Evolutionary conservation across 108 stramenopile species (phyloP), one percentile per base, ranked within the genome.

Genomic region (Nannochloropsis salina): DNA sequence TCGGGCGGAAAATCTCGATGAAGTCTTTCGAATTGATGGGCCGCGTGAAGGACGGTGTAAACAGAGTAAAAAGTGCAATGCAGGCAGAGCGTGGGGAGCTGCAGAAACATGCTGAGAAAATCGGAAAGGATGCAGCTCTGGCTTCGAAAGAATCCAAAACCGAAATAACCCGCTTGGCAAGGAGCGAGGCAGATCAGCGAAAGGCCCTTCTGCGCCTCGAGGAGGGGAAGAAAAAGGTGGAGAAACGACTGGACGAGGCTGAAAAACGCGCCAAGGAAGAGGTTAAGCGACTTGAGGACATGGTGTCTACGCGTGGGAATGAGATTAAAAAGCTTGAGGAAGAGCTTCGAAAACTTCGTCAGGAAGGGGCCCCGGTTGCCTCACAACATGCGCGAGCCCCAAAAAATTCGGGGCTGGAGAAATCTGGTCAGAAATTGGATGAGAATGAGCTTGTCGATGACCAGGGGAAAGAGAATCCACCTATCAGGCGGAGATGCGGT

Each of bases 251-350:
- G 61, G 6, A n/a, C n/a, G 61, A 74, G 61, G 61, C 61, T 15
- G 61, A 74, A 74, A 74, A 74, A n/a, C 61, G 61, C 61, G 61
- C 61, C 15, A 74, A n/a, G 20, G 61, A 74, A n/a, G 61, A 74
- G 61, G 61, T 74, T 0, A 15, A n/a, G 61, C 61, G 61, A 15
- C 61, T 74, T 15, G 61, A 74, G 6, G n/a, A n/a, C 61, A 74
- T 74, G 61, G 61, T 74, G 61, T 74, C 61, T 15, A n/a, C 61
- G 20, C 61, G 61, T n/a, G 61, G 61, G n/a, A 74, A 3, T n/a
- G 61, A 74, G 8, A 74, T 74, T n/a, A 74, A 74, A n/a, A 74
- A 74, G 61, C n/a, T 74, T 15, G 61, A 74, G 61, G 61, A 74
- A 15, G 61, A 74, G 61, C 8, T 74, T 15, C 15, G n/a, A 74